Evolutionary conservation across 495 filamentous ascomycete genomes (phyloP), one percentile per base, ranked within the genome.

Genomic region (Penicillium odoratum): DNA sequence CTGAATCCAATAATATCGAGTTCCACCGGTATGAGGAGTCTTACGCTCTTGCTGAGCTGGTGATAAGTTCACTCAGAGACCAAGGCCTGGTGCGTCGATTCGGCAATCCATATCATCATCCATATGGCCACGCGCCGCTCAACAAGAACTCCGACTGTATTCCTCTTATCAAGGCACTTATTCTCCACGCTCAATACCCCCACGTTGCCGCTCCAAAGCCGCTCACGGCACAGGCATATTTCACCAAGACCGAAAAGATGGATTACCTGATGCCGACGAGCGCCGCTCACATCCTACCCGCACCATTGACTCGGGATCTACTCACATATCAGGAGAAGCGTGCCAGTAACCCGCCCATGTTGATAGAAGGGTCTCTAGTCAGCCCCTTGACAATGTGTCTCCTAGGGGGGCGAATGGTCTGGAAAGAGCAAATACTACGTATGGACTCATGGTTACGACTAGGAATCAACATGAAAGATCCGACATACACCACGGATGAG

Each of bases 401-500:
- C 25, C 83, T 85, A 48, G 82, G 83, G 30, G 79, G 82, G n/a
- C 65, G 59, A 30, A 59, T 82, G n/a, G 46, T 52, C 26, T 53
- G 53, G 16, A 54, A 59, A 15, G 54, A 53, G 38, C 66, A 71
- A 16, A 68, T 60, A 15, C 13, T 85, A 10, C 64, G 71, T 46
- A 72, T 83, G 52, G 80, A 83, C 52, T 67, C 63, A 31, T 85
- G 82, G 81, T 56, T 84, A 33, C 71, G 34, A 68, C 53, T 43
- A 58, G 75, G 28, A 48, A 62, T 31, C 18, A 25, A 38, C 3
- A 64, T 58, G 10, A 45, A 40, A 9, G 69, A 61, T 40, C 29
- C 25, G 11, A n/a, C 38, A 11, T 16, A 21, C 21, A 30, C 42
- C 25, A 10, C 60, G 11, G 36, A 60, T 26, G 64, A 71, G 42